Base-by-base conservation (phyloP, 1,139 yeast species). In the Blastobotrys serpentis region DNA sequence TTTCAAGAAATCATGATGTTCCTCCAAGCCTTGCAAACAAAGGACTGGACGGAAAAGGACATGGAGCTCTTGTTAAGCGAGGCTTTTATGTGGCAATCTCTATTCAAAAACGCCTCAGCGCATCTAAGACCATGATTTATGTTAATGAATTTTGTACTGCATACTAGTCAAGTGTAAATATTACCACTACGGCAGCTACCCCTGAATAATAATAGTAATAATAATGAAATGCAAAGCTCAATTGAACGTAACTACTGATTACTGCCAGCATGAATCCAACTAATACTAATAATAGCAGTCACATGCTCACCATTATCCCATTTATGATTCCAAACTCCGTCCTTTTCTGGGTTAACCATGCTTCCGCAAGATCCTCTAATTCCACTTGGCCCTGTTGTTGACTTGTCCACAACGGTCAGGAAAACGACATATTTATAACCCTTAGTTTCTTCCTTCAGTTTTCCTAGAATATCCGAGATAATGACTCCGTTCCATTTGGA, bases 1-100 rank as follows among this genome's bases (percentile, higher is more conserved):
- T 92, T 92, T 65, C 98, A 92, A 66, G 98, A 88, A 55, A 86
- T 89, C 33, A 81, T 92, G 68, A 83, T 94, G 67, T 90, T 88
- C 62, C 71, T 92, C 46, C 98, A 92, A 65, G 82, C 82, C 40
- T 84, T 94, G 11, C 98, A 98, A 14, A 92, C 98, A 0, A 72
- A 74, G 46, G 69, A 73, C 29, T 92, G 99, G 99, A 77, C 76
- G 4, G 95, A 87, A 55, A 84, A 85, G 63, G 98, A 92, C 60
- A 82, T 94, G 39, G 98, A 92, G 67, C 75, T 94, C 68, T 76
- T 94, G 71, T 70, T 92, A 51, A 88, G 98, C 67, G 98, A 94
- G 67, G 98, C 98, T 0, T 92, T 81, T 65, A 87, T 92, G 63
- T 92, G 97, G 97, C 97, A 90, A 68, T 83, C 94, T 51, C 73